Conservation (phyloP, 2,329 filamentous ascomycete species). For the Curvularia sp. region DNA sequence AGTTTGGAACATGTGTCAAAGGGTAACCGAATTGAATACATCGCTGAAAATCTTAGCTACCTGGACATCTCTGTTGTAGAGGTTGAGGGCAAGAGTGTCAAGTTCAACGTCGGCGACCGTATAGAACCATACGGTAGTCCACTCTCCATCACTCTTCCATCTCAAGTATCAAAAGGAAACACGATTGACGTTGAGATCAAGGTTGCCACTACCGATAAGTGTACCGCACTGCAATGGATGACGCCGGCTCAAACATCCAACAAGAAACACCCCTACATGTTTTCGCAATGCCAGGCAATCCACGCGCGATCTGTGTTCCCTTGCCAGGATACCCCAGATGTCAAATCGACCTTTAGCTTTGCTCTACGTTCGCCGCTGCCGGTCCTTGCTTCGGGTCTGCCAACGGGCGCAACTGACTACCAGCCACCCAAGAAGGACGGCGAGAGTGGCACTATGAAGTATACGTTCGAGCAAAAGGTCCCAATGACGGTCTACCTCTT, state of each 20-base stretch:
- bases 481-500: constrained; percentile 96
- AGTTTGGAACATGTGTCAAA: constrained; percentile 2
- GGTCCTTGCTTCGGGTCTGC: constrained; percentile 88
- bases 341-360: constrained; percentile 95
- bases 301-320: constrained; percentile 93
- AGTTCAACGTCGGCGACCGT: constrained; percentile 75
- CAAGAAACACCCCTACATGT: constrained; percentile 96
- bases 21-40: neutral
- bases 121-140: constrained; percentile 78
- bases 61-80: constrained; percentile 76
- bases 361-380: constrained; percentile 84
- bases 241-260: constrained; percentile 92
- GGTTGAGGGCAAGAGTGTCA: constrained; percentile 68
- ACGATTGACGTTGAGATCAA: constrained; percentile 56
- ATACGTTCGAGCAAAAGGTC: constrained; percentile 87
- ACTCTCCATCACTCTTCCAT: constrained; percentile 65
- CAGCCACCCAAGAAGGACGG: constrained; percentile 61
- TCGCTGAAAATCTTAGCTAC: constrained; percentile 57
- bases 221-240: constrained; percentile 95
- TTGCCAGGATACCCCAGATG: constrained; percentile 95
- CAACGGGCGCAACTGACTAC: constrained; percentile 61
- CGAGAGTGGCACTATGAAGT: constrained; percentile 65
- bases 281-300: constrained; percentile 97
- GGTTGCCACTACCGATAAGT: constrained; percentile 82
- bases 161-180: constrained; percentile 56